Base-by-base conservation (phyloP, 305 asterid genomes). In the Fraxinus latifolia region DNA sequence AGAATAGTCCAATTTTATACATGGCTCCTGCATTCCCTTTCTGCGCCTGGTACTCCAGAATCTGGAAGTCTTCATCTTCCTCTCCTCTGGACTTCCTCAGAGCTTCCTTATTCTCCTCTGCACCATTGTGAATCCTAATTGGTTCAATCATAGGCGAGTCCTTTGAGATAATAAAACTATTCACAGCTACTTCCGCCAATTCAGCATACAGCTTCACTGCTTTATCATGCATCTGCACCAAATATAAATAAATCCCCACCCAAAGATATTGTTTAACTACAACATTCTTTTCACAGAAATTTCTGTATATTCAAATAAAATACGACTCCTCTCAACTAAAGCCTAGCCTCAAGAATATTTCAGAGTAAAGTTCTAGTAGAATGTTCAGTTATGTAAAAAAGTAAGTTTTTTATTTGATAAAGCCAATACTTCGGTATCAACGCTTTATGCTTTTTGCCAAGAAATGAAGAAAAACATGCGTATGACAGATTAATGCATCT, bases 11-110 rank as follows among this genome's bases (percentile, higher is more conserved):
- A 83, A 95, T 93, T 90, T 83, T 93, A 83, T 94, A 94, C 99
- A 95, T 95, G 34, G 99, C 99, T 76, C 94, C 97, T 2, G 97
- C 98, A 80, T 94, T 95, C 79, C 99, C 99, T 85, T 95, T 95
- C 87, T 91, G 97, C 21, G 99, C 99, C 86, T 95, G 99, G 85
- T 95, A 95, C 80, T 95, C 99, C 90, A 92, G 84, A 84, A 95
- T 94, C 87, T 95, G 99, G 88, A 95, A 95, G 87, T 95, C 98
- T 81, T 95, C 99, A 82, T 94, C 99, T 80, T 95, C 99, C 89
- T 95, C 99, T 68, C 99, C 99, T 84, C 97, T 89, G 15, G 98
- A 94, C 86, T 92, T 95, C 80, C 99, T 91, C 39, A 95, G 91
- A 9, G 98, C 98, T 81, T 94, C 98, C 89, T 94, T 94, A 65